phyloP scores from a whole-genome alignment of 2,329 filamentous ascomycete genomes.

The Phyllosticta citrichinensis region DNA sequence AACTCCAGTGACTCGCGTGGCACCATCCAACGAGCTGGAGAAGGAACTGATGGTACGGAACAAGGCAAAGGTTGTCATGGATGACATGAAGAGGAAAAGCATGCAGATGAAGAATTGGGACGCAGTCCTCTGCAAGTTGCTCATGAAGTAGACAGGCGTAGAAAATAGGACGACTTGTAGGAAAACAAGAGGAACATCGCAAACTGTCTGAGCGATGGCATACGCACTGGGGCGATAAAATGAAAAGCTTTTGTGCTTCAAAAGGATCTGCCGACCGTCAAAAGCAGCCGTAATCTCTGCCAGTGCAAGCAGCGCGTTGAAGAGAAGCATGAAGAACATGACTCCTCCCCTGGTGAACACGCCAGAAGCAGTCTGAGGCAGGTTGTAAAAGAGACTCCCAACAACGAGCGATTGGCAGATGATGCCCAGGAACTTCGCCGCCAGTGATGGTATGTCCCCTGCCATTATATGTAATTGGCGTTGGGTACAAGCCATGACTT shows the following conservation, averaged over 20 bases:
- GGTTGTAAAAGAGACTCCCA: slow-evolving; percentile 42
- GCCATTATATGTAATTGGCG: slow-evolving; percentile 42
- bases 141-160: slow-evolving; percentile 54
- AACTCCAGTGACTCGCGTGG: slow-evolving; percentile 31
- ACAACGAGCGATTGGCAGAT: slow-evolving; percentile 31
- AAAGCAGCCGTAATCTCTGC: slow-evolving; percentile 54
- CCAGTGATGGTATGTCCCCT: slow-evolving; percentile 41
- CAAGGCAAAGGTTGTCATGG: slow-evolving; percentile 35
- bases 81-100: slow-evolving; percentile 51
- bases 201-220: slow-evolving; percentile 47
- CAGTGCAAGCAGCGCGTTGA: slow-evolving; percentile 52
- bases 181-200: slow-evolving; percentile 48
- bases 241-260: slow-evolving; percentile 61
- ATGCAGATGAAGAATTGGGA: slow-evolving; percentile 54
- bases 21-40: slow-evolving; percentile 26
- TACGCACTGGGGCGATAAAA: slow-evolving; percentile 56
- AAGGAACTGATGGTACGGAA: slow-evolving; percentile 29
- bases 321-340: slow-evolving; percentile 53
- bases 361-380: slow-evolving; percentile 42
- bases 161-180: slow-evolving; percentile 50
- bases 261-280: slow-evolving; percentile 51
- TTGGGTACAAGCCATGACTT: slow-evolving; percentile 30
- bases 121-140: slow-evolving; percentile 43
- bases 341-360: slow-evolving; percentile 52
- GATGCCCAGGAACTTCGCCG: slow-evolving; percentile 42